phyloP scores from a whole-genome alignment of 805 yeast species.

The Saccharomycopsis amapae region DNA sequence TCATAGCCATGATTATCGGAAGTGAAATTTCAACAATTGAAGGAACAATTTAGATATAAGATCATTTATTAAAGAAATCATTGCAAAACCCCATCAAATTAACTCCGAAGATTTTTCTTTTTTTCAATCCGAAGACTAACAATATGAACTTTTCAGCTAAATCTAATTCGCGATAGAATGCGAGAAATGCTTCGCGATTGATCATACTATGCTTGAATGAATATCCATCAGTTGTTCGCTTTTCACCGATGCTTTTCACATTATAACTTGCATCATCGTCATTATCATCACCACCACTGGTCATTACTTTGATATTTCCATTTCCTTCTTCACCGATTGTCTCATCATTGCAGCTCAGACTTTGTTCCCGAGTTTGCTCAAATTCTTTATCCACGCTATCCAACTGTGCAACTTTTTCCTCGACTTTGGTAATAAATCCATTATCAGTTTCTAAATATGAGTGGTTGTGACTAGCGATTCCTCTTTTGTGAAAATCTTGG shows the following conservation, averaged over 20 bases:
- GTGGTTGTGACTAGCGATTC: not conserved
- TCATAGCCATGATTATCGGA: no score
- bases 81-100: not conserved
- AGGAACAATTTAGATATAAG: no score
- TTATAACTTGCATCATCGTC: not conserved
- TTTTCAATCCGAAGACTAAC: slow-evolving; percentile 1
- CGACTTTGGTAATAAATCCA: no score
- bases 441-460: no score
- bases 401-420: no score
- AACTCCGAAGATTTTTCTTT: slow-evolving; percentile 1
- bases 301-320: not conserved
- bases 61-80: no score
- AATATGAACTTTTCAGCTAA: slow-evolving; percentile 4
- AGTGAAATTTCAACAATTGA: no score
- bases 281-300: not conserved
- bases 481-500: not conserved
- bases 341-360: no score
- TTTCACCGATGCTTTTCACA: not conserved
- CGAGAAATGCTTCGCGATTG: not conserved
- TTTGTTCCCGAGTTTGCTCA: no score
- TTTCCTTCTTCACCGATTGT: no score
- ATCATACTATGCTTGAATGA: not conserved
- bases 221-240: not conserved
- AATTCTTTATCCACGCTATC: no score
- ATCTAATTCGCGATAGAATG: no score